Evolutionary conservation across 108 stramenopile genomes (phyloP).

Genomic region (Cyclotella kingstonii): DNA sequence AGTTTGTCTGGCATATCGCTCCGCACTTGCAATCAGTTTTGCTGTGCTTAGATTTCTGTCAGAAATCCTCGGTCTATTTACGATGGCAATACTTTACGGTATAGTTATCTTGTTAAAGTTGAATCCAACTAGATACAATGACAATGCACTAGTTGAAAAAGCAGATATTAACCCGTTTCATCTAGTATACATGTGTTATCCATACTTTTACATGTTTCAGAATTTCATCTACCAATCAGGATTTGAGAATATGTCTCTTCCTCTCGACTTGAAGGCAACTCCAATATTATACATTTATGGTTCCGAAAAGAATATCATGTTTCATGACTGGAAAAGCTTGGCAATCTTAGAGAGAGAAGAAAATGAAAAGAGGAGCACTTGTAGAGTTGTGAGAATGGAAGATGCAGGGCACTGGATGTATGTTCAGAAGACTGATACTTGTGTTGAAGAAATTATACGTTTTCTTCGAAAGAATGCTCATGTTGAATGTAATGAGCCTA

Average conservation of each 20-base stretch:
- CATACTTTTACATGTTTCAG: slow-evolving; percentile 38
- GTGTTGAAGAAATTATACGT: slow-evolving; percentile 19
- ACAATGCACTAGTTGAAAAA: slow-evolving; percentile 9
- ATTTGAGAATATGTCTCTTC: slow-evolving; percentile 13
- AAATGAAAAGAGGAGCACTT: slow-evolving; percentile 25
- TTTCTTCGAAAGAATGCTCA: too few species aligned
- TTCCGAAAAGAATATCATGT: slow-evolving; percentile 45
- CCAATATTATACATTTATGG: slow-evolving; percentile 59
- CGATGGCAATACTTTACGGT: background rate
- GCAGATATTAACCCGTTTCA: slow-evolving; percentile 12
- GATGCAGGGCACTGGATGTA: slow-evolving; percentile 61
- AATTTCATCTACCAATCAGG: slow-evolving; percentile 1
- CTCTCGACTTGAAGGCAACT: slow-evolving; percentile 38
- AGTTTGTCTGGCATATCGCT: slow-evolving; percentile 25
- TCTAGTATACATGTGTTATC: slow-evolving; percentile 44
- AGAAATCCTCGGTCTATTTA: slow-evolving; percentile 24
- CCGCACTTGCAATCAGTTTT: slow-evolving; percentile 21
- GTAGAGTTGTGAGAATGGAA: slow-evolving; percentile 33
- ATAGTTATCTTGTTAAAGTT: slow-evolving; percentile 21
- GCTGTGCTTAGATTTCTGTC: slow-evolving; percentile 18
- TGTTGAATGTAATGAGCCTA: too few species aligned
- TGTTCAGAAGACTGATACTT: slow-evolving; percentile 30
- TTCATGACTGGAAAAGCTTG: slow-evolving; percentile 38
- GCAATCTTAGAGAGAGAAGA: slow-evolving; percentile 48
- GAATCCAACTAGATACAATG: slow-evolving; percentile 12